phyloP scores from a whole-genome alignment of 495 filamentous ascomycete species.

The Penicillium desertorum region DNA sequence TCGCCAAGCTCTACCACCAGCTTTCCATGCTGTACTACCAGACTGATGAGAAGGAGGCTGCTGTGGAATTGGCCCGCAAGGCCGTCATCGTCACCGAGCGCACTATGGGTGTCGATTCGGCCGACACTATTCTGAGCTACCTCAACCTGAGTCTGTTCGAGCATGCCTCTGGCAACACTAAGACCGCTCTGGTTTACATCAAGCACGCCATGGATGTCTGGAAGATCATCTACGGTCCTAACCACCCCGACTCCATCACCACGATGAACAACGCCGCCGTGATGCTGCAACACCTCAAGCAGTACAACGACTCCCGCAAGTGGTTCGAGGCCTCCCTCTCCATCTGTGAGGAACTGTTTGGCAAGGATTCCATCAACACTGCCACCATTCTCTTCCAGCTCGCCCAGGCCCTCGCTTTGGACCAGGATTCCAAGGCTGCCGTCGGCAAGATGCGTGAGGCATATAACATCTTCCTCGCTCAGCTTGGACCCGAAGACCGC shows the following conservation, averaged over 20 bases:
- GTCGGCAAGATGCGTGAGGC: conserved; percentile 91
- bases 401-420: conserved; percentile 88
- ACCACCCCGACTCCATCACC: conserved; percentile 96
- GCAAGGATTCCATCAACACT: conserved; percentile 82
- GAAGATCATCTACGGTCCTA: conserved; percentile 92
- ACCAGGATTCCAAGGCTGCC: conserved; percentile 86
- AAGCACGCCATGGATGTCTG: conserved; percentile 92
- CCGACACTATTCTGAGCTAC: conserved; percentile 90
- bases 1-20: conserved; percentile 90
- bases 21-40: conserved; percentile 94
- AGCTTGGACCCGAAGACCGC: conserved; percentile 82
- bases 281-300: conserved; percentile 93
- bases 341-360: conserved; percentile 84
- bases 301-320: conserved; percentile 84
- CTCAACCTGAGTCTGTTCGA: conserved; percentile 95
- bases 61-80: conserved; percentile 93
- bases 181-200: conserved; percentile 77
- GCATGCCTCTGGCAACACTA: conserved; percentile 85
- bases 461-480: conserved; percentile 86
- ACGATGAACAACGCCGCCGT: conserved; percentile 98
- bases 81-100: conserved; percentile 94
- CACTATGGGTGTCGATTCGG: conserved; percentile 89
- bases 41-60: conserved; percentile 91
- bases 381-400: conserved; percentile 98
- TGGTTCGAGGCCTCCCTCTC: conserved; percentile 95